phyloP scores from a whole-genome alignment of 805 yeast species.

The Candida xyloterini region DNA sequence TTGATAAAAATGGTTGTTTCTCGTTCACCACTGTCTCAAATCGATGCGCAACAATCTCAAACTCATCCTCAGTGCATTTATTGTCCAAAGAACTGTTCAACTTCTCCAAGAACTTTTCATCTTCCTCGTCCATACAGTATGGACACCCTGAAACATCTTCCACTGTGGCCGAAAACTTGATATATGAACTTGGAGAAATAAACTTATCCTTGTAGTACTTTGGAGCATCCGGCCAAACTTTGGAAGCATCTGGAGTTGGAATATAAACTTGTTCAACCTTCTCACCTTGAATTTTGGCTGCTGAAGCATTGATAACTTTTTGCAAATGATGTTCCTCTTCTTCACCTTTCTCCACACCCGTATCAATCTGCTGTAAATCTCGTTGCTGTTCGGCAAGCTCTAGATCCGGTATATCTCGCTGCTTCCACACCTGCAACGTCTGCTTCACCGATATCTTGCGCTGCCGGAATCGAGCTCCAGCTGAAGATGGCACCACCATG shows the following conservation, averaged over 20 bases:
- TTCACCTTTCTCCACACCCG: conserved; percentile 97
- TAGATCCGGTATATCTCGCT: conserved; percentile 73
- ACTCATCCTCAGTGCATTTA: conserved; percentile 74
- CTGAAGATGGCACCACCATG: conserved; percentile 37
- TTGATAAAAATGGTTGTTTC: conserved; percentile 81
- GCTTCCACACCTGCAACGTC: conserved; percentile 71
- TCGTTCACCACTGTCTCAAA: conserved; percentile 74
- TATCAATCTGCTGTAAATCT: conserved; percentile 84
- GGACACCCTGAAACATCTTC: conserved; percentile 88
- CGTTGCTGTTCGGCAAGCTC: conserved; percentile 81
- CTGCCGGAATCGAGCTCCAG: conserved; percentile 82
- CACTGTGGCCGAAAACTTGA: conserved; percentile 90
- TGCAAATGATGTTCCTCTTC: conserved; percentile 96
- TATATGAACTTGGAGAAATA: conserved; percentile 71
- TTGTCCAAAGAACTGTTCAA: conserved; percentile 38
- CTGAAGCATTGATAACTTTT: conserved; percentile 80
- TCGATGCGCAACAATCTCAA: conserved; percentile 71
- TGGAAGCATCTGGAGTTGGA: conserved; percentile 95
- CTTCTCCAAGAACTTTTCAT: conserved; percentile 60
- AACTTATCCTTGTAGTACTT: conserved; percentile 69
- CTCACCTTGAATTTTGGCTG: conserved; percentile 56
- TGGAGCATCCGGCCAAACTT: conserved; percentile 72
- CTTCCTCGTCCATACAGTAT: conserved; percentile 88
- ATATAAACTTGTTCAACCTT: conserved; percentile 64
- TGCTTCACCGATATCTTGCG: conserved; percentile 93